Evolutionary conservation across 2,329 filamentous ascomycete genomes (phyloP).

Genomic region (Alternaria ventricosa): DNA sequence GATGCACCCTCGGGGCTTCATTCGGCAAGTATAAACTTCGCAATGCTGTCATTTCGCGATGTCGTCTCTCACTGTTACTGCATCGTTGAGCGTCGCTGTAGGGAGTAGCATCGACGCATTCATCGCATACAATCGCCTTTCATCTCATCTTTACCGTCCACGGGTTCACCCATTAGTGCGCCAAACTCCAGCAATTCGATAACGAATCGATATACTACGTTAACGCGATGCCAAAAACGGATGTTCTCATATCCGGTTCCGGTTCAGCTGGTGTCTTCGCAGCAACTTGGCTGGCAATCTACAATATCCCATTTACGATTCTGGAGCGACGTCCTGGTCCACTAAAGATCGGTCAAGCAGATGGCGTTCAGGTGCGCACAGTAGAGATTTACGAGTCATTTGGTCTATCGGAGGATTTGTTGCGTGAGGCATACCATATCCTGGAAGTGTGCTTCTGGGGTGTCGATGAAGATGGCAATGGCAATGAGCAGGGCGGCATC

Average conservation of each 20-base stretch:
- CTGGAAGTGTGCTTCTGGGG: slow-evolving; percentile 65
- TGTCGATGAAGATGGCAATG: slow-evolving; percentile 29
- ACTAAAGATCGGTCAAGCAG: slow-evolving; percentile 66
- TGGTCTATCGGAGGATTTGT: slow-evolving; percentile 66
- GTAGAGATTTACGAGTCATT: slow-evolving; percentile 78
- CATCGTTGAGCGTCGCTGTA: neutral
- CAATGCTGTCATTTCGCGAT: neutral
- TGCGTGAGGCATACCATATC: slow-evolving; percentile 71
- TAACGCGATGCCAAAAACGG: slow-evolving; percentile 41
- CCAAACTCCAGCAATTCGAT: neutral
- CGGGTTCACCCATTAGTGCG: neutral
- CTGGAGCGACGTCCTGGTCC: slow-evolving; percentile 64
- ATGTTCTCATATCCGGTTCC: slow-evolving; percentile 67
- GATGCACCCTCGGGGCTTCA: slow-evolving; percentile 12
- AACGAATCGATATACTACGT: neutral
- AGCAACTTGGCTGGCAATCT: slow-evolving; percentile 66
- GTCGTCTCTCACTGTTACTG: too few relatives aligned
- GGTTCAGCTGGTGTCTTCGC: slow-evolving; percentile 69
- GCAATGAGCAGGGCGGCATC: slow-evolving; percentile 49
- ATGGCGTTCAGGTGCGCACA: slow-evolving; percentile 70
- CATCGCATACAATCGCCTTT: neutral
- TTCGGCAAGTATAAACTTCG: slow-evolving; percentile 3
- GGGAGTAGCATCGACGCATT: neutral
- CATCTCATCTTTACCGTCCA: neutral
- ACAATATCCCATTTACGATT: slow-evolving; percentile 63